Conservation (phyloP, 441 rosid species). For the Eruca vesicaria region DNA sequence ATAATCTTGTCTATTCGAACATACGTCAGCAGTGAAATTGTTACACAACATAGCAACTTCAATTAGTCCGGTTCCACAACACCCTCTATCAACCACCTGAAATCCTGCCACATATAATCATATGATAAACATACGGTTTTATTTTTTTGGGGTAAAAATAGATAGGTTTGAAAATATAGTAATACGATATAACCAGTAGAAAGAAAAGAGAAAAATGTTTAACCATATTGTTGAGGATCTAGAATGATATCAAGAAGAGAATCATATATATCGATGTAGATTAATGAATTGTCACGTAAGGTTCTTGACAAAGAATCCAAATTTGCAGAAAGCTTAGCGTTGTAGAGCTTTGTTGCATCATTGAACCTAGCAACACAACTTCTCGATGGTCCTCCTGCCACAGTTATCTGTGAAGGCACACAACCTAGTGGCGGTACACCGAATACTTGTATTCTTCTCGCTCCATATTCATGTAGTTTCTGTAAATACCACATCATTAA, state of each 20-base stretch:
- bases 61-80: conserved; percentile 65
- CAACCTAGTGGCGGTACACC: conserved; percentile 73
- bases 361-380: conserved; percentile 47
- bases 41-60: conserved; percentile 64
- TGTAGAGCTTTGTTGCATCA: conserved; percentile 57
- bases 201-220: neutral
- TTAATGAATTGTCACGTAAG: conserved; percentile 31
- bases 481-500: conserved; percentile 15
- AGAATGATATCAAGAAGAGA: conserved; percentile 46
- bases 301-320: conserved; percentile 29
- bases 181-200: neutral
- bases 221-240: neutral
- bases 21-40: conserved; percentile 27
- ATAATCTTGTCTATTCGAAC: conserved; percentile 37
- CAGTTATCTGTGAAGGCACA: conserved; percentile 61
- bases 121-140: neutral
- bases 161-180: neutral
- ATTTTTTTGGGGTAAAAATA: neutral
- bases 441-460: conserved; percentile 58
- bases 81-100: conserved; percentile 44
- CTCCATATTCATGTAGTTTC: conserved; percentile 57
- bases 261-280: conserved; percentile 33
- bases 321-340: conserved; percentile 43
- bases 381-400: conserved; percentile 51
- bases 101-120: conserved; percentile 37